Evolutionary conservation across 495 filamentous ascomycete species (phyloP).

Genomic region (Cladorrhinum samala): DNA sequence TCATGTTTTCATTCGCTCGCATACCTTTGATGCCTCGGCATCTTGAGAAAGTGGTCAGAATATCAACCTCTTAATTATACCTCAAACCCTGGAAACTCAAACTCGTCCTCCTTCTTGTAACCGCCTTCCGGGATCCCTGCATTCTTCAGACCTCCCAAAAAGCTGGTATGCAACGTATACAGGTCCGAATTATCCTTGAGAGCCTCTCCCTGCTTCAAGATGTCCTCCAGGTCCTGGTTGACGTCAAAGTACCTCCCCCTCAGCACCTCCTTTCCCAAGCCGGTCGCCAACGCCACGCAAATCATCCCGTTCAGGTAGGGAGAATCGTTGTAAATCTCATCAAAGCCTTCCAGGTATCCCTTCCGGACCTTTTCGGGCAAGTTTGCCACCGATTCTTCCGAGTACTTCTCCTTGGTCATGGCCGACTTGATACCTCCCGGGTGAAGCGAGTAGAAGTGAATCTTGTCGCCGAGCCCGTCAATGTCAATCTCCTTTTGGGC

Average conservation of each 20-base stretch:
- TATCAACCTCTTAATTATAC: not conserved
- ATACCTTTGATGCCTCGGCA: too few species aligned
- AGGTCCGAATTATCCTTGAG: slow-evolving; percentile 17
- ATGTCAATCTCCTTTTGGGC: slow-evolving; percentile 28
- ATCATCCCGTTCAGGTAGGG: slow-evolving; percentile 33
- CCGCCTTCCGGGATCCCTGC: slow-evolving; percentile 11
- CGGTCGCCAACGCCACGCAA: slow-evolving; percentile 27
- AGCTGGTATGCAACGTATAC: slow-evolving; percentile 23
- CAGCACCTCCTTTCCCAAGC: slow-evolving; percentile 22
- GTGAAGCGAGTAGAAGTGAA: slow-evolving; percentile 30
- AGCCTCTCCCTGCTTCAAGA: slow-evolving; percentile 21
- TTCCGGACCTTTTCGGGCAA: slow-evolving; percentile 15
- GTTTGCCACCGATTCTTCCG: slow-evolving; percentile 14
- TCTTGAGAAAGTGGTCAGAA: too few species aligned
- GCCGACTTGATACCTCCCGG: slow-evolving; percentile 29
- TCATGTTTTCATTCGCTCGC: too few species aligned
- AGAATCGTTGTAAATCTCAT: slow-evolving; percentile 30
- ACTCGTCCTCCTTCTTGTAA: slow-evolving; percentile 15
- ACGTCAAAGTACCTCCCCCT: slow-evolving; percentile 29
- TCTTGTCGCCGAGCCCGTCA: slow-evolving; percentile 19
- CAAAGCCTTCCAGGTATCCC: slow-evolving; percentile 17
- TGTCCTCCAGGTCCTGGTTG: slow-evolving; percentile 29
- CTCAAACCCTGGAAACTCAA: slow-evolving; percentile 29
- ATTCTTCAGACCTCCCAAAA: slow-evolving; percentile 24
- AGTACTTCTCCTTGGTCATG: slow-evolving; percentile 28